These are phyloP conservation scores for Picea engelmannii DNA, from an alignment of 83 land plant species.

Conservation along the genomic window DNA sequence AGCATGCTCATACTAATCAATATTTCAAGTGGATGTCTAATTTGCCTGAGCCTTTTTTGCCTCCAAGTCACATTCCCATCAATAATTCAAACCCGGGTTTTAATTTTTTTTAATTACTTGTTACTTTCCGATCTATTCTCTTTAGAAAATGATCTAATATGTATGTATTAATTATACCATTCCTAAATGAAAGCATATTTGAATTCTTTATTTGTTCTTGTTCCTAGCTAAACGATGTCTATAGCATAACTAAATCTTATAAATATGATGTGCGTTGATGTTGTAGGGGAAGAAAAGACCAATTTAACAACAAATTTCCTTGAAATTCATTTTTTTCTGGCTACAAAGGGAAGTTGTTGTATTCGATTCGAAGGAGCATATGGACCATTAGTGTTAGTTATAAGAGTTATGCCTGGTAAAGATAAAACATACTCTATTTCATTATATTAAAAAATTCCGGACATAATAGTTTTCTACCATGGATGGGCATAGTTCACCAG, in stretches of 20 bases:
- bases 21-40: too few relatives aligned
- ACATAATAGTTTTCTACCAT: too few relatives aligned
- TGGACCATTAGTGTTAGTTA: constrained; percentile 59
- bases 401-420: constrained; percentile 29
- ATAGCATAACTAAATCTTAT: background rate
- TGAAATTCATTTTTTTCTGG: constrained; percentile 72
- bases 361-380: constrained; percentile 45
- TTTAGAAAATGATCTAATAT: too few relatives aligned
- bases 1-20: too few relatives aligned
- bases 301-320: constrained; percentile 49
- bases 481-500: too few relatives aligned
- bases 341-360: constrained; percentile 77
- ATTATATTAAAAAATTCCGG: background rate
- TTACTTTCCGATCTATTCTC: too few relatives aligned
- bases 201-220: background rate
- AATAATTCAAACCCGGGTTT: too few relatives aligned
- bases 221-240: background rate
- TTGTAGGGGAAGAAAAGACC: constrained; percentile 34
- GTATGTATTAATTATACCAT: too few relatives aligned
- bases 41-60: too few relatives aligned
- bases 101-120: too few relatives aligned
- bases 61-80: too few relatives aligned
- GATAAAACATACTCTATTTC: background rate
- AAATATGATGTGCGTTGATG: background rate
- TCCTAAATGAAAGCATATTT: background rate